Evolutionary conservation across 176 grass and related monocot species (phyloP).

Genomic region (Saccharum officinarum): DNA sequence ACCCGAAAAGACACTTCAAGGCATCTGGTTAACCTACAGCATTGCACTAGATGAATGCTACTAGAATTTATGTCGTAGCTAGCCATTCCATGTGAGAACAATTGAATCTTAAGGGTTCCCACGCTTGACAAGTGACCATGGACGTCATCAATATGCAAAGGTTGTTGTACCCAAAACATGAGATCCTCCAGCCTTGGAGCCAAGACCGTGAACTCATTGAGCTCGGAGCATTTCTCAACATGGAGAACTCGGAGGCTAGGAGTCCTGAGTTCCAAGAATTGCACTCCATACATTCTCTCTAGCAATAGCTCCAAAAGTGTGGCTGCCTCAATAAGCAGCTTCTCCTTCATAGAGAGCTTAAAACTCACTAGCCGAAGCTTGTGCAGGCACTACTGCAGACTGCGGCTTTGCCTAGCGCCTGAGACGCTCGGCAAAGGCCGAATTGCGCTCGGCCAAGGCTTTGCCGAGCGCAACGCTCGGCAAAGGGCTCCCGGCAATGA

Average conservation of each 20-base stretch:
- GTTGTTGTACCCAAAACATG: accelerated
- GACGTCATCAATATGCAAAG: neutral
- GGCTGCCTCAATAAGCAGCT: neutral
- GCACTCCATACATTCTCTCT: accelerated
- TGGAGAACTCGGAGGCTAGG: neutral
- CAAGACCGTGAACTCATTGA: accelerated
- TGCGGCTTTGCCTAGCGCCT: too few relatives aligned
- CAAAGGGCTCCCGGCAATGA: too few relatives aligned
- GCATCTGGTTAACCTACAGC: neutral
- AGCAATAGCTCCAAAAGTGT: neutral
- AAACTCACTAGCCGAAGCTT: neutral
- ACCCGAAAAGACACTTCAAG: neutral
- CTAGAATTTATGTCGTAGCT: neutral
- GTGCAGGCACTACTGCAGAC: too few relatives aligned
- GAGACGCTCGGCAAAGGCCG: too few relatives aligned
- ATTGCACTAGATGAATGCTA: neutral
- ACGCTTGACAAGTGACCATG: neutral
- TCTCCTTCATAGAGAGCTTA: neutral
- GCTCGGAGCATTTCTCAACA: accelerated
- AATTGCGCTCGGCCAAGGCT: too few relatives aligned
- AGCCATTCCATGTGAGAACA: neutral
- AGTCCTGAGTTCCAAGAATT: neutral
- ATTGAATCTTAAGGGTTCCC: neutral
- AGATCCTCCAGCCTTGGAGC: slow-evolving; percentile 10
- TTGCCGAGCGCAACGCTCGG: too few relatives aligned